phyloP scores from a whole-genome alignment of 2,329 filamentous ascomycete genomes.

The Emmonsiellopsis sp. region DNA sequence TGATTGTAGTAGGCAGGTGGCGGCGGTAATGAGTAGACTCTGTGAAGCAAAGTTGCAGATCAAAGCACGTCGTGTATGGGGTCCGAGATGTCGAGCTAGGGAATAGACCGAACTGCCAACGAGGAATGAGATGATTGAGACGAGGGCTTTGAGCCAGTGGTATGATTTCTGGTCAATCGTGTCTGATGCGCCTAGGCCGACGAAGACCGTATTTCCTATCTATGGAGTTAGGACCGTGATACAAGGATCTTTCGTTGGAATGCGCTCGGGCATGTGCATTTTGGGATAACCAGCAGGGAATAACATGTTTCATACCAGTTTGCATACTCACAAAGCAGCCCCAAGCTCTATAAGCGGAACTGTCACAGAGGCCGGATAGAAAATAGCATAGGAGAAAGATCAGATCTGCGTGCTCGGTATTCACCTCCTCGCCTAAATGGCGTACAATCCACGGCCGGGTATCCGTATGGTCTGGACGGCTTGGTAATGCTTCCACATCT shows the following conservation, averaged over 20 bases:
- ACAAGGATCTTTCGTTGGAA: too few species aligned
- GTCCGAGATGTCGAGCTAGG: conserved; percentile 26
- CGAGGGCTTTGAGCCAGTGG: conserved; percentile 36
- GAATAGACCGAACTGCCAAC: conserved; percentile 33
- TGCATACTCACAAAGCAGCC: conserved; percentile 40
- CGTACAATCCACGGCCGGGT: background rate
- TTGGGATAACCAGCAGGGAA: conserved; percentile 1
- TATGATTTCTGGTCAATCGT: conserved; percentile 29
- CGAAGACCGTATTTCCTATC: conserved; percentile 38
- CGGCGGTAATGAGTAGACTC: conserved; percentile 27
- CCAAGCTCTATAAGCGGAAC: conserved; percentile 38
- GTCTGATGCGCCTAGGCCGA: conserved; percentile 34
- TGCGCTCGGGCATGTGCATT: background rate
- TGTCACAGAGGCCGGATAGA: conserved; percentile 35
- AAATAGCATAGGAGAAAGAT: conserved; percentile 31
- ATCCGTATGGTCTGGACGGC: background rate
- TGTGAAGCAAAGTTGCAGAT: conserved; percentile 34
- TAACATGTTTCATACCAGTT: conserved; percentile 26
- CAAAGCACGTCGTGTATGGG: conserved; percentile 26
- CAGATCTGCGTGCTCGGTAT: conserved; percentile 25
- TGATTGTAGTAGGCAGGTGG: conserved; percentile 30
- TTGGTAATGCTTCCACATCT: conserved; percentile 1
- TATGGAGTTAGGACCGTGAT: background rate
- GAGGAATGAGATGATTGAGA: conserved; percentile 34
- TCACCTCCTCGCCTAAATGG: conserved; percentile 12